These are phyloP conservation scores for Simplicillium sp. DNA, from an alignment of 2,329 filamentous ascomycete genomes.

Conservation along the genomic window DNA sequence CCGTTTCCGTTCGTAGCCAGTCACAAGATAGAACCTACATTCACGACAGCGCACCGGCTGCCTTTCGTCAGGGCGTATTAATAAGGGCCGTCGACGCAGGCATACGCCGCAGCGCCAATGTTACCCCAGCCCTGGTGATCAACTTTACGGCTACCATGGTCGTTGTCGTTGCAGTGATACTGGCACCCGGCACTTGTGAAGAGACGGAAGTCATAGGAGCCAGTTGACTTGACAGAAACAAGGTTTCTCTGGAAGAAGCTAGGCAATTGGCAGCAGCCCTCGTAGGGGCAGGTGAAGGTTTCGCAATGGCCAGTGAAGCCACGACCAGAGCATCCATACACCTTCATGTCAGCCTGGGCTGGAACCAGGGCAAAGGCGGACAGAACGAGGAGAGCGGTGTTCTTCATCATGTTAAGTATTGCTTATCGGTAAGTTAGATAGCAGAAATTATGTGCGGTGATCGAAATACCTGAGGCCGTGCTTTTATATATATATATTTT, in stretches of 20 bases:
- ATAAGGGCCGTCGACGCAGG: slow-evolving; percentile 3
- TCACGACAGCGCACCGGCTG: too few relatives aligned
- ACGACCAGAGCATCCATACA: slow-evolving; percentile 2
- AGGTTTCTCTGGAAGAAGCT: slow-evolving; percentile 3
- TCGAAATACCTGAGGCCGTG: too few relatives aligned
- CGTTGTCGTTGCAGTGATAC: slow-evolving; percentile 4
- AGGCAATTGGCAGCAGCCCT: slow-evolving; percentile 4
- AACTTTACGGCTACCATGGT: slow-evolving; percentile 1
- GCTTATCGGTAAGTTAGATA: too few relatives aligned
- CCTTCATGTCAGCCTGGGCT: background rate
- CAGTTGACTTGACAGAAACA: slow-evolving; percentile 4
- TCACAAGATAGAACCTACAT: too few relatives aligned
- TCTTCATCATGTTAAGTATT: too few relatives aligned
- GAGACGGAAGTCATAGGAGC: slow-evolving; percentile 2
- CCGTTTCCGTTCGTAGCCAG: too few relatives aligned
- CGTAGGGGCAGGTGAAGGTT: slow-evolving; percentile 1
- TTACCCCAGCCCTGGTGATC: slow-evolving; percentile 4
- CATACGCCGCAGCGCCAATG: slow-evolving; percentile 4
- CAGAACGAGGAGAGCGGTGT: background rate
- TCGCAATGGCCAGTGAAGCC: slow-evolving; percentile 2
- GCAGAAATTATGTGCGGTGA: too few relatives aligned
- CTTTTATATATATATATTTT: too few relatives aligned
- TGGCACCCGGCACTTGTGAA: slow-evolving; percentile 1
- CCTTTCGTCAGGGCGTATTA: too few relatives aligned
- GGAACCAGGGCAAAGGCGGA: background rate